Evolutionary conservation across 2,329 filamentous ascomycete species (phyloP).

Genomic region (Apiospora aurea): DNA sequence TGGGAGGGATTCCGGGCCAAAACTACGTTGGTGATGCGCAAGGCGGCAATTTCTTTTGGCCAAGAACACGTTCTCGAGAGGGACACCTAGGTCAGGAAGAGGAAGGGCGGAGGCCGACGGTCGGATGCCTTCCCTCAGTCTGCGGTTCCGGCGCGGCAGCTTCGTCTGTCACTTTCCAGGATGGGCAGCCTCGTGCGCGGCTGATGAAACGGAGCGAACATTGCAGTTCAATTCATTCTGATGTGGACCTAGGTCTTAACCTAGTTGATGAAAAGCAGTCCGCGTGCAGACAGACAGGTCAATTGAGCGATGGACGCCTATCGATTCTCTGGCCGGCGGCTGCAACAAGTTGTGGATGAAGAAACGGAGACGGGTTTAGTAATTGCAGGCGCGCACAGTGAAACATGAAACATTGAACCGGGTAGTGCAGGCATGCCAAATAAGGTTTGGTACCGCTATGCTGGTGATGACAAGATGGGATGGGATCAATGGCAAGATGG

Average conservation of each 20-base stretch:
- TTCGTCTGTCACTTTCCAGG: not conserved
- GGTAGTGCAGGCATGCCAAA: not conserved
- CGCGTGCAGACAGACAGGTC: not conserved
- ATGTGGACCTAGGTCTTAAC: not conserved
- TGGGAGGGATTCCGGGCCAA: not conserved
- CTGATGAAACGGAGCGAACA: slow-evolving; percentile 6
- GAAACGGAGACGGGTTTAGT: not conserved
- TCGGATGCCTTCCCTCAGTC: not conserved
- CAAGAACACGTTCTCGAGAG: not conserved
- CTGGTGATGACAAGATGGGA: slow-evolving; percentile 1
- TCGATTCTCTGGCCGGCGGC: slow-evolving; percentile 2
- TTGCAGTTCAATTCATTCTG: not conserved
- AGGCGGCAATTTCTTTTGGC: not conserved
- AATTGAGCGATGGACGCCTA: slow-evolving; percentile 9
- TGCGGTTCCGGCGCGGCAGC: not conserved
- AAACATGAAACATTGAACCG: slow-evolving; percentile 13
- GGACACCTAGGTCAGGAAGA: slow-evolving; percentile 11
- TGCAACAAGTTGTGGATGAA: not conserved
- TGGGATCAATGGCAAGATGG: not conserved
- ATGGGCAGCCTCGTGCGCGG: slow-evolving; percentile 1
- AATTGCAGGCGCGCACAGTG: slow-evolving; percentile 3
- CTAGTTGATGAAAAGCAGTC: too few species aligned
- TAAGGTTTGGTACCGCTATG: slow-evolving; percentile 10
- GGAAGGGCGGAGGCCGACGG: not conserved
- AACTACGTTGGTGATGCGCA: not conserved